These are phyloP conservation scores for Rhododendron vialii DNA, from an alignment of 148 eudicot genomes.

Conservation along the genomic window DNA sequence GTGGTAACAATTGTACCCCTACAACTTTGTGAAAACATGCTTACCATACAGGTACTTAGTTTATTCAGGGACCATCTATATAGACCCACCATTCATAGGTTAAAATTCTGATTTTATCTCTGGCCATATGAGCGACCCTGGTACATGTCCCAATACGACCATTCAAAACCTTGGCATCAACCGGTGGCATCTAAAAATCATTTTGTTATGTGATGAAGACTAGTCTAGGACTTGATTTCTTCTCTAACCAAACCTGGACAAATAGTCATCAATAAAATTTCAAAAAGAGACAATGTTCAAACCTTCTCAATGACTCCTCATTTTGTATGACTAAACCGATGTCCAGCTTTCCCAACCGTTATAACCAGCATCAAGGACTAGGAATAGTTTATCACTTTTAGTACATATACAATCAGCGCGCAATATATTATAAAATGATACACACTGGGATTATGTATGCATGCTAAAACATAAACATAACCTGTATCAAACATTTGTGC, in stretches of 20 bases:
- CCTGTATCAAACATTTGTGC: neutral
- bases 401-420: neutral
- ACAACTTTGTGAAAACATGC: neutral
- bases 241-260: neutral
- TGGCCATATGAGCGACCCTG: neutral
- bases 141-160: neutral
- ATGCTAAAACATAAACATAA: neutral
- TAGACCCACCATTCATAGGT: no score
- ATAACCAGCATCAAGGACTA: slow-evolving; percentile 16
- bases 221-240: slow-evolving; percentile 6
- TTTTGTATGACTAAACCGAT: neutral
- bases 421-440: neutral
- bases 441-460: neutral
- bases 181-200: neutral
- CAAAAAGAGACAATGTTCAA: slow-evolving; percentile 5
- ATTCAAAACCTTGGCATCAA: neutral
- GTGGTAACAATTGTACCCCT: neutral
- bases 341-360: slow-evolving; percentile 34
- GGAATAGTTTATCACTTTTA: slow-evolving; percentile 6
- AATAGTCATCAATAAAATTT: slow-evolving; percentile 2
- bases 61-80: neutral
- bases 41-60: neutral
- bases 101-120: neutral
- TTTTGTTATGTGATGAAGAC: neutral
- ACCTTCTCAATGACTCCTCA: slow-evolving; percentile 21